These are phyloP conservation scores for Rhizopus microsporus DNA, from an alignment of 371 early-diverging fungal species.

Conservation along the genomic window DNA sequence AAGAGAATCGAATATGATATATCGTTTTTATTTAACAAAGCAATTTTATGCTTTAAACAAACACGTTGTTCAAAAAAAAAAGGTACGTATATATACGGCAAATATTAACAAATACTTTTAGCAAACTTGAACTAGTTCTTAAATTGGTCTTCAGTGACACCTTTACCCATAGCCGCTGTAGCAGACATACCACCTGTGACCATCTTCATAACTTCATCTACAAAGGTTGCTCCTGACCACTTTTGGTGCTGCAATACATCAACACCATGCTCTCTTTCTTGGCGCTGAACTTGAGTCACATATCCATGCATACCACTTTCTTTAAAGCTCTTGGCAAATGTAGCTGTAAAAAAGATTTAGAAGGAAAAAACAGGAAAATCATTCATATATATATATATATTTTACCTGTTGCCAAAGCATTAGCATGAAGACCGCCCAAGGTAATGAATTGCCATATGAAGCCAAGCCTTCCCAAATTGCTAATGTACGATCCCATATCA, in stretches of 20 bases:
- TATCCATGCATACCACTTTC: slow-evolving; percentile 95
- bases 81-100: no score
- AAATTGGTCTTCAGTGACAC: slow-evolving; percentile 87
- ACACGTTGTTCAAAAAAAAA: no score
- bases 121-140: slow-evolving; percentile 14
- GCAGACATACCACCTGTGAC: slow-evolving; percentile 93
- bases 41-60: no score
- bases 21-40: no score
- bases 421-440: slow-evolving; percentile 95
- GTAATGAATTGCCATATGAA: slow-evolving; percentile 99
- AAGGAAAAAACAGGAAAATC: slow-evolving; percentile 2
- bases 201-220: slow-evolving; percentile 89
- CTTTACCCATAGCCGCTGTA: slow-evolving; percentile 97
- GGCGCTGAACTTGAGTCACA: slow-evolving; percentile 91
- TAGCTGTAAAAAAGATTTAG: slow-evolving; percentile 53
- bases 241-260: slow-evolving; percentile 96
- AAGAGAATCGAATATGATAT: no score
- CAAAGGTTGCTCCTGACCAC: slow-evolving; percentile 98
- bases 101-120: no score
- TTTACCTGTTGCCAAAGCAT: slow-evolving; percentile 66
- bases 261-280: slow-evolving; percentile 89
- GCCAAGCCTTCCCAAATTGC: slow-evolving; percentile 86
- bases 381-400: background rate
- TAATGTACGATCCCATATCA: slow-evolving; percentile 83
- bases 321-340: slow-evolving; percentile 91